Base-by-base conservation (phyloP, 1,284 basidiomycete species). In the Peniophora sp. region DNA sequence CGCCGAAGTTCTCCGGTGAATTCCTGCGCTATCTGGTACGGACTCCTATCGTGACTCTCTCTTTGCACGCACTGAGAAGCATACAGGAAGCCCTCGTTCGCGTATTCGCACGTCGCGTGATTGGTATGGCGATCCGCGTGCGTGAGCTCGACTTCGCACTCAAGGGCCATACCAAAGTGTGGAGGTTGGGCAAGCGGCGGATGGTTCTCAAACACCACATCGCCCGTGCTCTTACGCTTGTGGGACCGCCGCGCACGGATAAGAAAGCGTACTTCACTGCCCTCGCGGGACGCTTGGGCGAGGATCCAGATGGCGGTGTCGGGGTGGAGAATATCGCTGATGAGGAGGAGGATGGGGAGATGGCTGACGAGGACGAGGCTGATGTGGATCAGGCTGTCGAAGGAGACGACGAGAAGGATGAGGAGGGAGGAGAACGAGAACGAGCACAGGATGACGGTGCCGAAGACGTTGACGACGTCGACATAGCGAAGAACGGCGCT, bases 161-260 rank as follows among this genome's bases (percentile, higher is more conserved):
- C 56, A 85, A 84, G 63, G 65, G 68, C 36, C 72, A 73, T 27
- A 76, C 74, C 37, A 83, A 77, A 57, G 79, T 72, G 3, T 88
- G 83, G 81, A 67, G 71, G 32, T 58, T 73, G 17, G 57, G 52
- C 2, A 53, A 57, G 20, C 60, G 62, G 23, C 56, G 18, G 9
- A 15, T 60, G 57, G 64, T 41, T 45, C 49, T 51, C 47, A 42
- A 39, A 42, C 46, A 24, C 34, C 36, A 36, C n/a, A 42, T 55
- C n/a, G 36, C 46, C 20, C 32, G 36, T 42, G 54, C 54, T 8
- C 36, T 57, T 20, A 47, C 49, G 32, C 44, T 51, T 15, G 48
- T 53, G 48, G 50, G 50, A 35, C 47, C 48, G 23, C 15, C 36
- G 34, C 23, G 50, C 14, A 27, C 47, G 17, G 46, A 27, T 18